Base-by-base conservation (phyloP, 1,139 yeast genomes). In the Hanseniaspora uvarum region DNA sequence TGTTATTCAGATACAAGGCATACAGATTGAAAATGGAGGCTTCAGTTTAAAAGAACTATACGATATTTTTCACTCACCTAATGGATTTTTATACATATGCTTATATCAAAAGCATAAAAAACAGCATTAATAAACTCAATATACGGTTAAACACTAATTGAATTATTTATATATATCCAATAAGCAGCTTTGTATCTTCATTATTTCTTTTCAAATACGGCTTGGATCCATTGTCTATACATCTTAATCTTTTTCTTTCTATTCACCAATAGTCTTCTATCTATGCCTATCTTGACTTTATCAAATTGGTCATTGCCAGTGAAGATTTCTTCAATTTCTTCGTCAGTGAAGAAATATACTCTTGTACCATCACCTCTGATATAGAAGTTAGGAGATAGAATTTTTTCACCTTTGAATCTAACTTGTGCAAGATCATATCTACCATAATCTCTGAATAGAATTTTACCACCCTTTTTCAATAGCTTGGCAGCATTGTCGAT, bases 301-400 rank as follows among this genome's bases (percentile, higher is more conserved):
- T 66, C 68, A 63, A 92, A 87, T 19, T 49, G 44, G 14, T 74
- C 75, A n/a, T 68, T 70, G 16, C 66, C 65, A 38, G 86, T 78
- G 67, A 92, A 92, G 10, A 89, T 86, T 43, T 77, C 72, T 58
- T 86, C 74, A 57, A 89, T 70, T 68, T 92, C 96, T 56, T 89
- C 95, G 65, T 89, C 97, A 1, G 96, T 87, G 71, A 92, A 92
- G 70, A 92, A 92, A 68, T 92, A 92, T 12, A 94, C 98, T 61
- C 98, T 75, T 1, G 99, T 92, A 52, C 98, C 98, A 65, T 92
- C 99, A 39, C 99, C 99, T 63, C 99, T 78, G 41, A 89, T 87
- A 68, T 92, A 92, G 65, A 92, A 92, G 68, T 92, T 89, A 55
- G 92, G 97, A 55, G 87, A 95, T 56, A 92, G 68, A 46, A 87